phyloP scores from a whole-genome alignment of 202 grass and related monocot species.

The Elaeis oleifera region DNA sequence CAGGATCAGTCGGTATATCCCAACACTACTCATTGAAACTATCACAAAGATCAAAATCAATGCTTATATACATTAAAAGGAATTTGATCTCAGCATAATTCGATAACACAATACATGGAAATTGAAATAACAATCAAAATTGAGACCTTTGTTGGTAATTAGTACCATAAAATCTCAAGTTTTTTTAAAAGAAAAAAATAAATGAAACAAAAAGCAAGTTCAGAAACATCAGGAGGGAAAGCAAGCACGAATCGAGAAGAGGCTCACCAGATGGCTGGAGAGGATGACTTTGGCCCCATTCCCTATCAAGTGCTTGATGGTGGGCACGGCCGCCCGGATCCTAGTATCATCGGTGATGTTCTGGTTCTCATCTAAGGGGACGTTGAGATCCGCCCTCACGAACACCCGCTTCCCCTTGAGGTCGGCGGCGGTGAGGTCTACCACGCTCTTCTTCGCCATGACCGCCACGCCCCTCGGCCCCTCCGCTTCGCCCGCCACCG shows the following conservation, averaged over 20 bases:
- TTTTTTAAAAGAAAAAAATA: background rate
- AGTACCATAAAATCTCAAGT: no score
- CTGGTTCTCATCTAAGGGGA: constrained; percentile 46
- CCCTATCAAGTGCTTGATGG: constrained; percentile 50
- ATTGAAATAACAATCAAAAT: no score
- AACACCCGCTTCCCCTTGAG: constrained; percentile 60
- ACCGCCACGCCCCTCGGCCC: constrained; percentile 44
- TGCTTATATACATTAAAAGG: no score
- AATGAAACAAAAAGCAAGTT: background rate
- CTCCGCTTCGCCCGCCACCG: constrained; percentile 14
- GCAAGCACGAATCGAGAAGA: background rate
- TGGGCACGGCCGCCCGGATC: constrained; percentile 52
- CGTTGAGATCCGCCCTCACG: constrained; percentile 53
- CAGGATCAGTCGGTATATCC: no score
- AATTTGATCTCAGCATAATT: no score
- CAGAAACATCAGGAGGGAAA: background rate
- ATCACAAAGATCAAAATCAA: no score
- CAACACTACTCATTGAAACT: no score
- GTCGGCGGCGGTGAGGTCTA: constrained; percentile 30
- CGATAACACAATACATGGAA: no score
- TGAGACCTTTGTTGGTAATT: no score
- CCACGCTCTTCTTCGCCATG: constrained; percentile 84
- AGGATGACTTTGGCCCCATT: constrained; percentile 24
- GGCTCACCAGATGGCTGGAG: constrained; percentile 41
- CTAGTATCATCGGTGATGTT: constrained; percentile 63